Base-by-base conservation (phyloP, 805 yeast species). In the Yarrowia sp. region DNA sequence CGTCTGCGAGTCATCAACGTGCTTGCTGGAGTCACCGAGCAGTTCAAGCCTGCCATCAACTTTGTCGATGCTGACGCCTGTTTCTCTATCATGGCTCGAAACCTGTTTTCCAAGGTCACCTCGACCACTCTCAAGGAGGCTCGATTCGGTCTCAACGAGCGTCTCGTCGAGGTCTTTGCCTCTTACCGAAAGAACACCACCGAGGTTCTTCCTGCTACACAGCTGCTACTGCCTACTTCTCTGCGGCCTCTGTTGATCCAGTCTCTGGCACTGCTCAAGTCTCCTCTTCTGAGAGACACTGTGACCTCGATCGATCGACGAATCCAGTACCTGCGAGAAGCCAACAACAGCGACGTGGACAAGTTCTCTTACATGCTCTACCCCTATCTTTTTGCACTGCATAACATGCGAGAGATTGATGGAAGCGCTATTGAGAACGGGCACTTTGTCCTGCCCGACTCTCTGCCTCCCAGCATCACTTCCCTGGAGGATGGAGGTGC, bases 1-100 rank as follows among this genome's bases (percentile, higher is more conserved):
- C 89, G 91, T 73, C 94, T 95, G 15, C 84, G 99, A 71, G 92
- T 92, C n/a, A 84, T 90, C 61, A 95, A 95, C 75, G 81, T 87
- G 69, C 89, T 89, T n/a, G 86, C 91, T 58, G 90, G 97, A 0
- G 93, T 91, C 15, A 86, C 95, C 1, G 89, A 88, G 70, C 84
- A 91, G 68, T 79, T 89, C 50, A 84, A 84, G 61, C 92, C 89
- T 69, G 88, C 92, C 8, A 91, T 91, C 79, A 85, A 87, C 67
- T 91, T 89, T 77, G 88, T 89, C 11, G 97, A 92, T 74, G 91
- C 90, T 74, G 93, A 89, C 72, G 84, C 88, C 0, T 79, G 87
- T 1, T 71, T 84, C 69, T 84, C 85, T 56, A 77, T 89, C 41
- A 78, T 88, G 65, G 76, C 88, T 10, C 83, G 87, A 70, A 86